These are phyloP conservation scores for Kalmanozyma brasiliensis DNA, from an alignment of 1,284 basidiomycete species.

Conservation along the genomic window DNA sequence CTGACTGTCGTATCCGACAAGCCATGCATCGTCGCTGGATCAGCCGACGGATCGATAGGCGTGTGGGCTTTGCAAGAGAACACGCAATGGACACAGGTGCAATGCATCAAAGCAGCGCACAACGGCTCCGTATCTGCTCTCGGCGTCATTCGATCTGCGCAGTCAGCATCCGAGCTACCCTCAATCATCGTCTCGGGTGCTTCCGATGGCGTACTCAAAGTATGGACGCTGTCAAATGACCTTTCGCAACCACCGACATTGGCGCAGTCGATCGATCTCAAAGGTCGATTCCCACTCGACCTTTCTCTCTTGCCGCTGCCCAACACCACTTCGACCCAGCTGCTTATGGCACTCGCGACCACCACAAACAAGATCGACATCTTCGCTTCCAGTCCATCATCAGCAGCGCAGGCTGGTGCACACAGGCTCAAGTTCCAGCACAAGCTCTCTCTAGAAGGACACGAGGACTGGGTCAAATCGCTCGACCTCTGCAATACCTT, in stretches of 20 bases:
- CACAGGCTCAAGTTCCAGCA: constrained; percentile 29
- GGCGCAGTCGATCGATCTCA: constrained; percentile 49
- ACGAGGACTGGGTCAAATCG: constrained; percentile 66
- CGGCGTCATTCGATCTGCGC: constrained; percentile 42
- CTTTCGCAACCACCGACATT: constrained; percentile 7
- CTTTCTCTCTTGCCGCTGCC: constrained; percentile 53
- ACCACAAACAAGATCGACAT: constrained; percentile 60
- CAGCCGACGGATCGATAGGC: constrained; percentile 45
- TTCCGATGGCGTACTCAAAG: constrained; percentile 53
- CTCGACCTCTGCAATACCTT: constrained; percentile 53
- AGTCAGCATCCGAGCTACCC: not conserved
- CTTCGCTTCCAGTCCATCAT: constrained; percentile 27
- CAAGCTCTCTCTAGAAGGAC: constrained; percentile 55
- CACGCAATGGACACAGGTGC: constrained; percentile 10
- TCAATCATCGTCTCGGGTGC: constrained; percentile 54
- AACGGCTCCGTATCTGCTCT: constrained; percentile 49
- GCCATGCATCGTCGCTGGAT: constrained; percentile 44
- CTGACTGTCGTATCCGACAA: not conserved
- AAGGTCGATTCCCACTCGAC: constrained; percentile 59
- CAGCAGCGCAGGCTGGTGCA: not conserved
- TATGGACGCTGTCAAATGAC: constrained; percentile 40
- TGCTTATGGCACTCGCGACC: constrained; percentile 56
- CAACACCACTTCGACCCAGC: not conserved
- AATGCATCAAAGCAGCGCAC: constrained; percentile 37
- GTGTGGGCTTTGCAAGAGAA: constrained; percentile 26